These are phyloP conservation scores for Myxozyma neotropica DNA, from an alignment of 805 yeast genomes.

Conservation along the genomic window DNA sequence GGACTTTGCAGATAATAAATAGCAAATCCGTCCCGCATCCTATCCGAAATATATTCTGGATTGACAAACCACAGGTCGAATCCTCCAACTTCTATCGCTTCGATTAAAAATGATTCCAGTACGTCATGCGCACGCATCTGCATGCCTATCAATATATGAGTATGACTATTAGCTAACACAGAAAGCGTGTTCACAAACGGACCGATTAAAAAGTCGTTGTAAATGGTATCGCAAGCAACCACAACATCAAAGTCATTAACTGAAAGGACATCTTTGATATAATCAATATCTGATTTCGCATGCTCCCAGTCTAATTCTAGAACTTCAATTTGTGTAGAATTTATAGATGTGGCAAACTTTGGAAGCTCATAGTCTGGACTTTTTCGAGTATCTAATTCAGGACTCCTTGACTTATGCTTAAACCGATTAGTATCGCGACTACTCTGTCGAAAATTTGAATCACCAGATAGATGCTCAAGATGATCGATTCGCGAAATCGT, in stretches of 20 bases:
- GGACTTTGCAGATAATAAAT: slow-evolving; percentile 45
- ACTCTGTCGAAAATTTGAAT: not conserved
- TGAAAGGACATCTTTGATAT: slow-evolving; percentile 30
- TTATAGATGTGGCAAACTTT: not conserved
- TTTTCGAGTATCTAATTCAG: not conserved
- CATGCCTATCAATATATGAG: slow-evolving; percentile 50
- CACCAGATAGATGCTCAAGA: not conserved
- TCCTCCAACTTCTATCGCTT: slow-evolving; percentile 38
- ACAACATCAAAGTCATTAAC: slow-evolving; percentile 46
- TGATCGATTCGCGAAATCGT: not conserved
- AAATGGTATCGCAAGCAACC: slow-evolving; percentile 66
- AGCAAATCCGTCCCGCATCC: slow-evolving; percentile 50
- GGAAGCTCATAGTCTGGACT: not conserved
- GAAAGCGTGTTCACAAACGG: slow-evolving; percentile 51
- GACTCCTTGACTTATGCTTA: not conserved
- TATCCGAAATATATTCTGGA: slow-evolving; percentile 40
- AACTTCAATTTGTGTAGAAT: slow-evolving; percentile 43
- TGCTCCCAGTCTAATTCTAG: slow-evolving; percentile 67
- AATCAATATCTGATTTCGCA: slow-evolving; percentile 44
- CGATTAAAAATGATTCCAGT: slow-evolving; percentile 50
- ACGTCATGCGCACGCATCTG: slow-evolving; percentile 60
- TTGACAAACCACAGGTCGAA: slow-evolving; percentile 47
- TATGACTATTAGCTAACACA: slow-evolving; percentile 42
- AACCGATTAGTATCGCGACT: not conserved
- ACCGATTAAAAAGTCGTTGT: slow-evolving; percentile 61